Conservation (phyloP, 345 rosid species). For the Moringa oleifera region DNA sequence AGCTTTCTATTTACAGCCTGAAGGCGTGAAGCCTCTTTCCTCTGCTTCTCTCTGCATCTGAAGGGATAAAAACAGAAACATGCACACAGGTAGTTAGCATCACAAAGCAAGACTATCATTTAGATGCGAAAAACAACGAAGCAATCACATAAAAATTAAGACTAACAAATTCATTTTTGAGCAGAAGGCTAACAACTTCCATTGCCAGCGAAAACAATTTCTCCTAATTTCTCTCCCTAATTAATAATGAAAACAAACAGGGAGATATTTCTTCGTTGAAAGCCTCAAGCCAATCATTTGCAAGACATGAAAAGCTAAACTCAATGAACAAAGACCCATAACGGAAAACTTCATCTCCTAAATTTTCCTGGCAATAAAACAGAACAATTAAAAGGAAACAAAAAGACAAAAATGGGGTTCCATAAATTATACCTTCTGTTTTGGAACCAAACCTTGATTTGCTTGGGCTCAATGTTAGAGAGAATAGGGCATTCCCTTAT, state of each 20-base stretch:
- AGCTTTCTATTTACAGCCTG: conserved; percentile 96
- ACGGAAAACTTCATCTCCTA: neutral
- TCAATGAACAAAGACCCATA: neutral
- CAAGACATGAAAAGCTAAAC: neutral
- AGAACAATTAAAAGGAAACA: neutral
- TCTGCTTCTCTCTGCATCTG: conserved; percentile 99
- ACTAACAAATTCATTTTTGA: too few relatives aligned
- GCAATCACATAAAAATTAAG: too few relatives aligned
- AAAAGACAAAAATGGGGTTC: neutral
- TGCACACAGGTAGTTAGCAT: neutral
- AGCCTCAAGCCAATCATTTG: neutral
- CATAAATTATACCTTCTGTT: conserved; percentile 66
- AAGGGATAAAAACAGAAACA: conserved; percentile 16
- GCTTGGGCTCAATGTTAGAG: conserved; percentile 97
- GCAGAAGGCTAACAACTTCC: too few relatives aligned
- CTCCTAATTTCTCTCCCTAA: too few relatives aligned
- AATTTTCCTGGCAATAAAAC: neutral
- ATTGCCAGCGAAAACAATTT: too few relatives aligned
- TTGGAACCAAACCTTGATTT: conserved; percentile 99
- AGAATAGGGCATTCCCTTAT: conserved; percentile 99
- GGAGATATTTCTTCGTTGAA: neutral
- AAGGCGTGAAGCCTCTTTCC: conserved; percentile 97
- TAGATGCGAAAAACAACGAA: too few relatives aligned
- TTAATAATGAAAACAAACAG: too few relatives aligned
- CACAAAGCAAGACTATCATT: neutral